Percentiles rank a stretch among this genome's conserved stretches.
Evolutionary conservation across 805 yeast species (phyloP).

Genomic region (Myxozyma monticola): DNA sequence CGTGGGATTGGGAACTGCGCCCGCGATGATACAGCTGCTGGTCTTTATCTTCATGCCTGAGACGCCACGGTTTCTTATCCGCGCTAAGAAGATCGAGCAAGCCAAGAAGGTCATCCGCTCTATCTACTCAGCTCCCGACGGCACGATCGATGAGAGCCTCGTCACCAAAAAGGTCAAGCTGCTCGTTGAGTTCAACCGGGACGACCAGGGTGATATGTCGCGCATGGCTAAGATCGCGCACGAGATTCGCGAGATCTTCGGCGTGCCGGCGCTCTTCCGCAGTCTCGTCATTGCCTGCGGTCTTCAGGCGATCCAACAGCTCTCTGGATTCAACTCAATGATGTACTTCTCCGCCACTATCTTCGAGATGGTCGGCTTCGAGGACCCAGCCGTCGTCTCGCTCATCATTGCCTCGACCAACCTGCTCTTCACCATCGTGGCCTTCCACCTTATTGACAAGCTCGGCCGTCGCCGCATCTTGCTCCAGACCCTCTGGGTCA

Average conservation of each 20-base stretch:
- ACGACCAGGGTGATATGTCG: constrained; percentile 22
- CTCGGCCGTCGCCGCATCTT: constrained; percentile 86
- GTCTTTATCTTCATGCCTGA: constrained; percentile 88
- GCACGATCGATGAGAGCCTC: constrained; percentile 60
- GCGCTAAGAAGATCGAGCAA: constrained; percentile 60
- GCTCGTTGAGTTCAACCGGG: constrained; percentile 51
- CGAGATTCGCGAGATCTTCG: constrained; percentile 38
- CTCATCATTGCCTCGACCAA: constrained; percentile 92
- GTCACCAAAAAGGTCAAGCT: constrained; percentile 59
- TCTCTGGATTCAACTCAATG: constrained; percentile 92
- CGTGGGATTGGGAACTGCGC: constrained; percentile 87
- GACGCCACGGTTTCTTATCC: constrained; percentile 86
- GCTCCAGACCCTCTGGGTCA: constrained; percentile 78
- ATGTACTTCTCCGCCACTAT: constrained; percentile 94
- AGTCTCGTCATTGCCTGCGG: constrained; percentile 90
- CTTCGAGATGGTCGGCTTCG: constrained; percentile 86
- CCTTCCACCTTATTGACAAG: constrained; percentile 80
- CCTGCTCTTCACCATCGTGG: constrained; percentile 80
- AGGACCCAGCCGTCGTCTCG: constrained; percentile 90
- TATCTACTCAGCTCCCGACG: constrained; percentile 47
- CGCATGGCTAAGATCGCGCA: constrained; percentile 32
- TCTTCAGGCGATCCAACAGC: constrained; percentile 93
- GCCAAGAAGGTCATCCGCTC: constrained; percentile 67
- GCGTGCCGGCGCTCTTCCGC: constrained; percentile 63
- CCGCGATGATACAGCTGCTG: constrained; percentile 76